phyloP scores from a whole-genome alignment of 2,329 filamentous ascomycete genomes.

The Bipolaris gigantea region DNA sequence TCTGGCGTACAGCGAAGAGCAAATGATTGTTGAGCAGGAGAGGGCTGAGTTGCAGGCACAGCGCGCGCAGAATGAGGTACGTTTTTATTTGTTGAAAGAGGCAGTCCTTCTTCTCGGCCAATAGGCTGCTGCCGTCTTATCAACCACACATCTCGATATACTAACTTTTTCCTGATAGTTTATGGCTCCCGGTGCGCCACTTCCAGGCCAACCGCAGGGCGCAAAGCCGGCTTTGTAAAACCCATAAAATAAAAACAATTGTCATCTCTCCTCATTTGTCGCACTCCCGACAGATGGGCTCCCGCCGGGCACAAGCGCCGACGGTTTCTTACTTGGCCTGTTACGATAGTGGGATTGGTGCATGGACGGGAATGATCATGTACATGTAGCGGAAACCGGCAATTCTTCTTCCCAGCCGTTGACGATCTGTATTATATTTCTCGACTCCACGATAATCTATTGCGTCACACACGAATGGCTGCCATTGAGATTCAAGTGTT shows the following conservation, averaged over 20 bases:
- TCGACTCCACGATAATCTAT: slow-evolving; percentile 33
- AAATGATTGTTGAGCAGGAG: slow-evolving; percentile 97
- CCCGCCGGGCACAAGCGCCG: slow-evolving; percentile 1
- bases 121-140: neutral
- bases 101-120: no score
- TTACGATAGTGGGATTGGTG: slow-evolving; percentile 17
- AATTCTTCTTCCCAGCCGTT: slow-evolving; percentile 6
- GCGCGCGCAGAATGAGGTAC: slow-evolving; percentile 73
- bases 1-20: slow-evolving; percentile 90
- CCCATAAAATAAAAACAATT: neutral
- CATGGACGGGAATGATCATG: slow-evolving; percentile 15
- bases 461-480: slow-evolving; percentile 12
- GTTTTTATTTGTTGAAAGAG: neutral
- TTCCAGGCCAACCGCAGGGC: slow-evolving; percentile 27
- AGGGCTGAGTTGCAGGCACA: slow-evolving; percentile 95
- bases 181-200: slow-evolving; percentile 36
- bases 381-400: slow-evolving; percentile 17
- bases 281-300: neutral
- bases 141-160: neutral
- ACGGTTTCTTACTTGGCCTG: slow-evolving; percentile 29
- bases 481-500: neutral
- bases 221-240: slow-evolving; percentile 43
- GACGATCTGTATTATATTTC: slow-evolving; percentile 35
- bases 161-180: slow-evolving; percentile 31
- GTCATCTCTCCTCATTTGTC: slow-evolving; percentile 1